Evolutionary conservation across 164 flowering plant species (phyloP).

Genomic region (Tinospora cordifolia): DNA sequence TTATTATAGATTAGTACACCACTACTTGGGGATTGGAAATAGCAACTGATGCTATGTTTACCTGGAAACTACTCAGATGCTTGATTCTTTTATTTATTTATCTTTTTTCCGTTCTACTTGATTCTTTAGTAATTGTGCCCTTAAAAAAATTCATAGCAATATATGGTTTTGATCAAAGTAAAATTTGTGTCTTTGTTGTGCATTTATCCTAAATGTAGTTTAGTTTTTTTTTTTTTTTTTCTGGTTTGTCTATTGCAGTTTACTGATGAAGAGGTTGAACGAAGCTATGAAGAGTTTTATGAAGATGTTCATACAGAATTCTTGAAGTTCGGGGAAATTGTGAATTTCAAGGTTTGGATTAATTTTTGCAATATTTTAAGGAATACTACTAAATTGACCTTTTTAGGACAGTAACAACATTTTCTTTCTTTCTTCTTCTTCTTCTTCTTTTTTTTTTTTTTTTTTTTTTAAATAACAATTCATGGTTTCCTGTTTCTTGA

Average conservation of each 20-base stretch:
- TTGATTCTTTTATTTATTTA: background rate
- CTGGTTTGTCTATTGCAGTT: constrained; percentile 38
- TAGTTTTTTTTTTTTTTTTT: background rate
- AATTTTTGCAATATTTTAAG: background rate
- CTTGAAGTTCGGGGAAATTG: constrained; percentile 85
- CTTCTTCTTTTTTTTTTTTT: background rate
- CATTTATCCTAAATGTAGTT: constrained; percentile 1
- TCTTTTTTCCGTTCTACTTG: too few species aligned
- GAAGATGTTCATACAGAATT: constrained; percentile 98
- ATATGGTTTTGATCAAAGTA: background rate
- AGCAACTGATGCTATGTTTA: background rate
- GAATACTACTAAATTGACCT: background rate
- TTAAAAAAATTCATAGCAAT: too few species aligned
- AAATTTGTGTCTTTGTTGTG: background rate
- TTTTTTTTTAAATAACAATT: too few species aligned
- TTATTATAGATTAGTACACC: background rate
- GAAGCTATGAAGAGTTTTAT: constrained; percentile 81
- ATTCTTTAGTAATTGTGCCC: too few species aligned
- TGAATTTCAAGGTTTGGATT: constrained; percentile 79
- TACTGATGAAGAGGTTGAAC: constrained; percentile 89
- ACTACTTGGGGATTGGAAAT: background rate
- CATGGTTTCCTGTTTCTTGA: too few species aligned
- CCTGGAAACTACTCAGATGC: background rate
- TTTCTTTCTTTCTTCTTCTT: background rate
- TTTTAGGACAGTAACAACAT: background rate